A percentile compares a stretch with the other conserved stretches of the same genome.
Evolutionary conservation across 106 monocot genomes (phyloP).

Genomic region (Dendrobium chrysotoxum): DNA sequence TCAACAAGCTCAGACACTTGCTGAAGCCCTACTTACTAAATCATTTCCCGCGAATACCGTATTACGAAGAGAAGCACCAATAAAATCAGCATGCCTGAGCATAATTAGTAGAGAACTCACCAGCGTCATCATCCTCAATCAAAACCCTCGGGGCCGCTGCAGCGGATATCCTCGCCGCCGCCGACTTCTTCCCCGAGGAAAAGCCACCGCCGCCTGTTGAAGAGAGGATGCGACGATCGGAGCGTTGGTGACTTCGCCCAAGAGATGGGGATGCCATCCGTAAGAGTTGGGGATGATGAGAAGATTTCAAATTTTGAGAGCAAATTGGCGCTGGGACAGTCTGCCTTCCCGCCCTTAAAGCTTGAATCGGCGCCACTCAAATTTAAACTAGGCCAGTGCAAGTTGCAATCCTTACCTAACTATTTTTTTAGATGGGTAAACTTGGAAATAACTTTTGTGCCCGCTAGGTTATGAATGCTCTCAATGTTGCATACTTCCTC

Average conservation of each 20-base stretch:
- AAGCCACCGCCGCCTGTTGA: not conserved
- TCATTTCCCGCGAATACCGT: not conserved
- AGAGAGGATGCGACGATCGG: not conserved
- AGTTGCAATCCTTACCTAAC: too few relatives aligned
- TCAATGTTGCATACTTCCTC: too few relatives aligned
- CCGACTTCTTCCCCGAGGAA: not conserved
- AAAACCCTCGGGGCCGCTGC: not conserved
- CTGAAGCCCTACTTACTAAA: not conserved
- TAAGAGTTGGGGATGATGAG: not conserved
- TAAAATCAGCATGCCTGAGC: not conserved
- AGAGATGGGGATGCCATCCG: not conserved
- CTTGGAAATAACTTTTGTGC: too few relatives aligned
- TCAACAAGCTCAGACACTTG: not conserved
- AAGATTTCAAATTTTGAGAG: not conserved
- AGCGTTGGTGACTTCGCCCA: not conserved
- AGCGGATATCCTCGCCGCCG: not conserved
- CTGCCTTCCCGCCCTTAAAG: not conserved
- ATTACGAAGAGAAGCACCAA: not conserved
- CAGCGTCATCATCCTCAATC: not conserved
- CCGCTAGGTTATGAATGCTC: too few relatives aligned
- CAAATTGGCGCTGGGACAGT: not conserved
- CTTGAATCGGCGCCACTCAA: too few relatives aligned
- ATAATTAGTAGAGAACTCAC: not conserved
- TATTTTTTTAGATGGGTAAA: too few relatives aligned
- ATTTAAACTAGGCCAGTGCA: too few relatives aligned